Percentiles rank a stretch among this genome's conserved stretches.
Evolutionary conservation across 1,284 basidiomycete genomes (phyloP).

Genomic region (Malassezia cuniculi): DNA sequence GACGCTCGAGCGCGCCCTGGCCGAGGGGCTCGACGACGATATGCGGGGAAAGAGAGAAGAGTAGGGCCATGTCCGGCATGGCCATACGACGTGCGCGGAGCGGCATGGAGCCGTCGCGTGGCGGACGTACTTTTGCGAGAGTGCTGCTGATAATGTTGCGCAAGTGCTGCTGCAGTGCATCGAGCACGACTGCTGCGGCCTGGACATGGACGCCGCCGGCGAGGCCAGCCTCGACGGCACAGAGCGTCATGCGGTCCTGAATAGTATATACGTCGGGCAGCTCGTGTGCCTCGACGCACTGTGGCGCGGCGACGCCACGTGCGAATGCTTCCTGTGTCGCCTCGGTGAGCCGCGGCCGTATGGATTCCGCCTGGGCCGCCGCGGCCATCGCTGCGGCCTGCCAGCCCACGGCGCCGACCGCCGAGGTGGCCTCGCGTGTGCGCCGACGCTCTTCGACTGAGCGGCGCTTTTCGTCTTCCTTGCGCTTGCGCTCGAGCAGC

Average conservation of each 20-base stretch:
- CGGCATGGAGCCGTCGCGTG: not conserved
- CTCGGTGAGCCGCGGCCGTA: conserved; percentile 22
- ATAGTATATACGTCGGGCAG: conserved; percentile 46
- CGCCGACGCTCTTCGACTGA: conserved; percentile 35
- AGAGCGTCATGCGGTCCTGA: conserved; percentile 46
- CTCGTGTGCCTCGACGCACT: conserved; percentile 45
- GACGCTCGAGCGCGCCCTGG: conserved; percentile 31
- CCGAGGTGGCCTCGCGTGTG: conserved; percentile 30
- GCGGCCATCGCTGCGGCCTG: conserved; percentile 22
- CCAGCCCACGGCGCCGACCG: conserved; percentile 40
- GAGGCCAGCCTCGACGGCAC: conserved; percentile 46
- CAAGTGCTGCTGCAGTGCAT: conserved; percentile 42
- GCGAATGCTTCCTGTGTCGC: conserved; percentile 35
- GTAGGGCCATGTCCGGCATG: conserved; percentile 31
- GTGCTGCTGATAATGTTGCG: conserved; percentile 36
- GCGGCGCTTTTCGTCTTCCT: conserved; percentile 41
- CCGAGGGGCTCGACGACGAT: conserved; percentile 40
- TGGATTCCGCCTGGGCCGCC: conserved; percentile 22
- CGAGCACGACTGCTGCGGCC: conserved; percentile 41
- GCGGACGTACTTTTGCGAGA: conserved; percentile 32
- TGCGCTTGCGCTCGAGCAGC: conserved; percentile 42
- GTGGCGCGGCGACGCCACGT: conserved; percentile 25
- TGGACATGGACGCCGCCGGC: conserved; percentile 40
- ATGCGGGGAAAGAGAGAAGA: conserved; percentile 33
- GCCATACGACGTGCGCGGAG: conserved; percentile 14